A percentile compares a stretch with the other conserved stretches of the same genome.
These are phyloP conservation scores for Yamadazyma sp. DNA, from an alignment of 1,139 yeast genomes.

Conservation along the genomic window DNA sequence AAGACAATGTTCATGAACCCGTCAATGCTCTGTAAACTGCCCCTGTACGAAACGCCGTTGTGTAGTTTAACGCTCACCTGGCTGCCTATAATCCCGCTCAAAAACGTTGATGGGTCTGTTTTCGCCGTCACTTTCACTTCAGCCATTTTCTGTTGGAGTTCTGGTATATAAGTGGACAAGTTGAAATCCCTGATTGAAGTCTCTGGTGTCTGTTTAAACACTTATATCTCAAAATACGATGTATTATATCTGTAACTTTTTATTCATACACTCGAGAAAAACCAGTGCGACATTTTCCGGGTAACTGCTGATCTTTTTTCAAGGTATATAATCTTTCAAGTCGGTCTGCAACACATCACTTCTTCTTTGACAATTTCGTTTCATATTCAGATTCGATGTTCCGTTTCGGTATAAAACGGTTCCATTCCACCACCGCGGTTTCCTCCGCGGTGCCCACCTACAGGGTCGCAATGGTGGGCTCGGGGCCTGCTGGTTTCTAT, in stretches of 20 bases:
- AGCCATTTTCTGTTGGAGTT: too few relatives aligned
- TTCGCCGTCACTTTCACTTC: slow-evolving; percentile 16
- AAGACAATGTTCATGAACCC: slow-evolving; percentile 96
- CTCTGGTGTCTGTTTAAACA: too few relatives aligned
- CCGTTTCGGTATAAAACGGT: background rate
- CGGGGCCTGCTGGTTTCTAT: slow-evolving; percentile 97
- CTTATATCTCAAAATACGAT: too few relatives aligned
- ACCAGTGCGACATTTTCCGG: too few relatives aligned
- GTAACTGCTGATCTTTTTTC: background rate
- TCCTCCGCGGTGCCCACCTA: slow-evolving; percentile 10
- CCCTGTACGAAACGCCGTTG: slow-evolving; percentile 81
- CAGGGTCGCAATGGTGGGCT: slow-evolving; percentile 76
- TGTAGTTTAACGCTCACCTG: slow-evolving; percentile 80
- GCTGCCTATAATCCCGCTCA: slow-evolving; percentile 76
- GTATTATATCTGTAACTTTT: too few relatives aligned
- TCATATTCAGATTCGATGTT: too few relatives aligned
- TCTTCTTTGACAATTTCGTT: too few relatives aligned
- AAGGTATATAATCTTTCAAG: too few relatives aligned
- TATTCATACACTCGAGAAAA: too few relatives aligned
- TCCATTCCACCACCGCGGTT: background rate
- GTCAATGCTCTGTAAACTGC: slow-evolving; percentile 83
- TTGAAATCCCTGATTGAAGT: too few relatives aligned
- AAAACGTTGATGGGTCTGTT: slow-evolving; percentile 72
- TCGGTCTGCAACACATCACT: too few relatives aligned
- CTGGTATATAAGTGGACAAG: too few relatives aligned